Conservation (phyloP, 805 yeast genomes). For the Metschnikowia lunata region DNA sequence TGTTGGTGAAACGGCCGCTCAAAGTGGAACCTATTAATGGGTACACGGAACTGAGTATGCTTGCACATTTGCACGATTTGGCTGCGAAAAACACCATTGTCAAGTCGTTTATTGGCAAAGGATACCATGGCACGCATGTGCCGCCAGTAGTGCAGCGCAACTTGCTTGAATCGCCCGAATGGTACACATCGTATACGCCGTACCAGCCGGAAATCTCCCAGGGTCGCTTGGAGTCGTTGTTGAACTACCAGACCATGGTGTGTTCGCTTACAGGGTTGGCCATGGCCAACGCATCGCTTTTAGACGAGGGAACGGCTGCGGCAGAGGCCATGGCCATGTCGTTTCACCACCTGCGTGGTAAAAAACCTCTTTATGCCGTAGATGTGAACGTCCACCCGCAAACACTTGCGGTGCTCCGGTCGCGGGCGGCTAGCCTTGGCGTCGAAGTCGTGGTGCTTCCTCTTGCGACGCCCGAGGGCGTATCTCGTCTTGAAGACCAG, state of each 20-base stretch:
- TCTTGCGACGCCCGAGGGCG: constrained; percentile 39
- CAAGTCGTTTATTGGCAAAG: constrained; percentile 84
- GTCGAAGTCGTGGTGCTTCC: constrained; percentile 62
- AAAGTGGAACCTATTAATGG: constrained; percentile 68
- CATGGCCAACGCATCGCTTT: constrained; percentile 89
- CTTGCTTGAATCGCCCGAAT: constrained; percentile 87
- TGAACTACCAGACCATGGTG: constrained; percentile 91
- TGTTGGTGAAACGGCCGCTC: constrained; percentile 65
- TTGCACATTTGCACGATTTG: constrained; percentile 58
- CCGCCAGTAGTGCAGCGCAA: constrained; percentile 95
- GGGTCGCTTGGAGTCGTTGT: constrained; percentile 85
- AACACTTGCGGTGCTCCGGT: constrained; percentile 70
- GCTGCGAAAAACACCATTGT: constrained; percentile 73
- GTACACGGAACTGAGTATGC: constrained; percentile 75
- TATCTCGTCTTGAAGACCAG: constrained; percentile 23
- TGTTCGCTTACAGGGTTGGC: constrained; percentile 89
- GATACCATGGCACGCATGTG: constrained; percentile 83
- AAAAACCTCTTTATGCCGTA: constrained; percentile 63
- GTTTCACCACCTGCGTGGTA: constrained; percentile 61
- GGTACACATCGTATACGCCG: constrained; percentile 99
- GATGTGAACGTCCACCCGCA: constrained; percentile 80
- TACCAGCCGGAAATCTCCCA: constrained; percentile 98
- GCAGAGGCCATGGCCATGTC: constrained; percentile 94
- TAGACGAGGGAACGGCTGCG: constrained; percentile 97
- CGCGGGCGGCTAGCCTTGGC: constrained; percentile 73